phyloP scores from a whole-genome alignment of 2,329 filamentous ascomycete genomes.

The Bisporella sp. region DNA sequence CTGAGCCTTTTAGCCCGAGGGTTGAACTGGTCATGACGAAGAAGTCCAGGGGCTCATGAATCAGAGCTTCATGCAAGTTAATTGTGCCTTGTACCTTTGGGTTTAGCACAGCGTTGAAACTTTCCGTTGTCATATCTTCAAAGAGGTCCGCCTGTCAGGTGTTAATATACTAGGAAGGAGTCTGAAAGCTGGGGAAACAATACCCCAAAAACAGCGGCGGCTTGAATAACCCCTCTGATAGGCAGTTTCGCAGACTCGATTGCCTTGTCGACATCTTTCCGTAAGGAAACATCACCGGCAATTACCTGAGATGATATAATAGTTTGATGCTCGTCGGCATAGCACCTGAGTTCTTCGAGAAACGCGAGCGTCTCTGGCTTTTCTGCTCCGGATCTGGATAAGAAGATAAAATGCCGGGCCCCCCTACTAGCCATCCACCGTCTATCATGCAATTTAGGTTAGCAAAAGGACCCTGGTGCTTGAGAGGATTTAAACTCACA shows the following conservation, averaged over 20 bases:
- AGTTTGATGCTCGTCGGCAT: background rate
- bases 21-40: conserved; percentile 28
- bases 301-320: conserved; percentile 9
- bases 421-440: conserved; percentile 12
- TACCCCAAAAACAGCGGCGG: conserved; percentile 38
- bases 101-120: conserved; percentile 24
- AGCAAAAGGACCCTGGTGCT: background rate
- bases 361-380: conserved; percentile 18
- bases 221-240: conserved; percentile 37
- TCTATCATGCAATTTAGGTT: background rate
- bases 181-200: background rate
- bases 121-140: conserved; percentile 28
- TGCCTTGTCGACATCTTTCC: conserved; percentile 1
- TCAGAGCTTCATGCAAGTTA: conserved; percentile 6
- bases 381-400: conserved; percentile 7
- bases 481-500: background rate
- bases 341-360: conserved; percentile 5
- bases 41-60: conserved; percentile 26
- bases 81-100: conserved; percentile 26
- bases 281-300: conserved; percentile 10
- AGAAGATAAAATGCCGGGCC: conserved; percentile 10
- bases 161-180: background rate
- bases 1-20: conserved; percentile 23
- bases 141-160: conserved; percentile 24
- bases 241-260: conserved; percentile 12